Evolutionary conservation across 768 basidiomycete species (phyloP).

Genomic region (Lactarius evosmus): DNA sequence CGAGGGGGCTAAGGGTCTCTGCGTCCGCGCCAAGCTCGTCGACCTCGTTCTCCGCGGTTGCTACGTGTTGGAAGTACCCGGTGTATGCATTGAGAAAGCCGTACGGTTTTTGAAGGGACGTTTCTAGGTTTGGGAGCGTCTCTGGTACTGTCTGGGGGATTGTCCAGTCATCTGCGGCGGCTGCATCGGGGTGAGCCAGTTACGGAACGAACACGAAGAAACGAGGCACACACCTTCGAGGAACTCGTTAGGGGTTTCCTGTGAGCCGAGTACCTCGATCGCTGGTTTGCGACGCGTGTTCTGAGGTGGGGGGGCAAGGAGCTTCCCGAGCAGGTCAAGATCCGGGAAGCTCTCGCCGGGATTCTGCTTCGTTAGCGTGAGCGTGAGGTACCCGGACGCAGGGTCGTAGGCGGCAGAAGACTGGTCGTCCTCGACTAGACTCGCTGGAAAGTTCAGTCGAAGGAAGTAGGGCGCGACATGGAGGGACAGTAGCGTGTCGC

Average conservation of each 20-base stretch:
- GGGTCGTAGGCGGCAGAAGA: slow-evolving; percentile 76
- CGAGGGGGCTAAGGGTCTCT: slow-evolving; percentile 50
- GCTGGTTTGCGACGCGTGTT: slow-evolving; percentile 34
- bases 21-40: slow-evolving; percentile 72
- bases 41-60: slow-evolving; percentile 75
- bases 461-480: slow-evolving; percentile 85
- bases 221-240: slow-evolving; percentile 45
- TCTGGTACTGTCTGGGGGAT: slow-evolving; percentile 60
- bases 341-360: slow-evolving; percentile 69
- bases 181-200: slow-evolving; percentile 40
- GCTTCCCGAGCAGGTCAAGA: slow-evolving; percentile 72
- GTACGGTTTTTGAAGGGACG: slow-evolving; percentile 51
- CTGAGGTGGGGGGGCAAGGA: slow-evolving; percentile 63
- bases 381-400: slow-evolving; percentile 68
- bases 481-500: slow-evolving; percentile 63
- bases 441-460: slow-evolving; percentile 67
- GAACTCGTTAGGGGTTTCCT: slow-evolving; percentile 41
- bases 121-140: slow-evolving; percentile 38
- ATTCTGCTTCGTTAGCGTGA: slow-evolving; percentile 67
- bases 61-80: slow-evolving; percentile 70
- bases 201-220: not conserved
- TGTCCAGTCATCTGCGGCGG: slow-evolving; percentile 77
- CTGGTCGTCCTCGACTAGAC: slow-evolving; percentile 63
- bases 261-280: slow-evolving; percentile 56
- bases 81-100: slow-evolving; percentile 75